Conservation (phyloP, 257 asterid species). For the Verbena officinalis region DNA sequence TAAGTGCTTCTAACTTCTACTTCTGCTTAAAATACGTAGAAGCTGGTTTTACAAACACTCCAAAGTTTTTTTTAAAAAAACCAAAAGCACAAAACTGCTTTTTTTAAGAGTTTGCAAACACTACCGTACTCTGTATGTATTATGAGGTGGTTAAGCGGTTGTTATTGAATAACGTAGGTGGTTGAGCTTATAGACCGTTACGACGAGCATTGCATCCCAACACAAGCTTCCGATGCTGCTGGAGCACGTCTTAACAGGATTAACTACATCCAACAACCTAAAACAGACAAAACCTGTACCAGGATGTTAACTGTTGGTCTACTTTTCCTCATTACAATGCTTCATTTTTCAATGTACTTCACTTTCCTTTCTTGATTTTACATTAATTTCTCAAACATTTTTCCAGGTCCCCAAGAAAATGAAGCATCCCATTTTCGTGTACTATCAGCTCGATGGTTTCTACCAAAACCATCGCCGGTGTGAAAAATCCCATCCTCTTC, state of each 20-base stretch:
- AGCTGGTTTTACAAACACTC: no score
- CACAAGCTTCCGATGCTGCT: constrained; percentile 21
- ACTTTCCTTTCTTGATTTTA: background rate
- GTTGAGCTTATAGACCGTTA: constrained; percentile 78
- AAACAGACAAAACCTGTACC: constrained; percentile 57
- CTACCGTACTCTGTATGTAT: background rate
- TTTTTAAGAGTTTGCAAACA: no score
- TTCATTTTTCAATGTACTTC: background rate
- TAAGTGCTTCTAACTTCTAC: no score
- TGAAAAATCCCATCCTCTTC: constrained; percentile 5
- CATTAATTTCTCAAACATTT: background rate
- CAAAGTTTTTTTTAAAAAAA: no score
- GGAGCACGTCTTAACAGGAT: constrained; percentile 44
- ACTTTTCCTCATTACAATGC: constrained; percentile 9
- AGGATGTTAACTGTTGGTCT: constrained; percentile 54
- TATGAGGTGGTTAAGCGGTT: background rate
- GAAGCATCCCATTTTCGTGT: constrained; percentile 71
- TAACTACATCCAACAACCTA: constrained; percentile 48
- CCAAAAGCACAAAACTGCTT: no score
- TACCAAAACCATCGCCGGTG: constrained; percentile 97
- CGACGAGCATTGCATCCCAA: constrained; percentile 66
- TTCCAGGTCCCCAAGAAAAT: constrained; percentile 78
- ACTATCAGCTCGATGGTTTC: constrained; percentile 82
- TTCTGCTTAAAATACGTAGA: no score
- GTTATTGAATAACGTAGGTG: constrained; percentile 47